Evolutionary conservation across 2,329 filamentous ascomycete species (phyloP).

Genomic region (Penicillium sclerotigenum): DNA sequence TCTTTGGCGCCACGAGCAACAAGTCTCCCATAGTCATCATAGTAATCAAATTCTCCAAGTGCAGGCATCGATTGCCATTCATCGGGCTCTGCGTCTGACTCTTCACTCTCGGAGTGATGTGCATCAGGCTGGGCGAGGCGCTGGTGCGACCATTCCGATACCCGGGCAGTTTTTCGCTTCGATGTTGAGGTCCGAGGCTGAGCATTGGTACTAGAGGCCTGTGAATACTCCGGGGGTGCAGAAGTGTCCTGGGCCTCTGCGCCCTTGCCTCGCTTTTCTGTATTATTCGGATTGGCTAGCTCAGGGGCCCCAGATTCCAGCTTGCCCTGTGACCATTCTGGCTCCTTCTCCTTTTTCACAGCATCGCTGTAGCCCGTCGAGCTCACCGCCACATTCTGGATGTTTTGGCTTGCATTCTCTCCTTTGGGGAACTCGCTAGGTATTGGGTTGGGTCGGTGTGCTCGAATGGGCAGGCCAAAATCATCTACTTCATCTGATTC

Average conservation of each 20-base stretch:
- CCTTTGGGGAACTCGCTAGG: slow-evolving; percentile 14
- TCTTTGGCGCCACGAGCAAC: slow-evolving; percentile 75
- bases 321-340: neutral
- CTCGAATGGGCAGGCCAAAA: slow-evolving; percentile 40
- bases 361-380: neutral
- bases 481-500: slow-evolving; percentile 32
- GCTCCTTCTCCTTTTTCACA: neutral
- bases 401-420: slow-evolving; percentile 23
- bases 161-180: slow-evolving; percentile 29
- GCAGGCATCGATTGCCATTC: slow-evolving; percentile 94
- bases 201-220: neutral
- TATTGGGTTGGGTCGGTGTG: slow-evolving; percentile 17
- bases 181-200: slow-evolving; percentile 17
- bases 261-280: slow-evolving; percentile 3
- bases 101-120: slow-evolving; percentile 41
- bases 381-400: slow-evolving; percentile 8
- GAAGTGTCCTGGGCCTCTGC: slow-evolving; percentile 1
- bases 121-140: slow-evolving; percentile 57
- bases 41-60: slow-evolving; percentile 88
- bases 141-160: slow-evolving; percentile 92
- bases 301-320: neutral
- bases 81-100: slow-evolving; percentile 58
- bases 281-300: neutral
- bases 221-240: slow-evolving; percentile 9
- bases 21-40: slow-evolving; percentile 87